Conservation (phyloP, 148 eudicot species). For the Vaccinium vitisidaea region DNA sequence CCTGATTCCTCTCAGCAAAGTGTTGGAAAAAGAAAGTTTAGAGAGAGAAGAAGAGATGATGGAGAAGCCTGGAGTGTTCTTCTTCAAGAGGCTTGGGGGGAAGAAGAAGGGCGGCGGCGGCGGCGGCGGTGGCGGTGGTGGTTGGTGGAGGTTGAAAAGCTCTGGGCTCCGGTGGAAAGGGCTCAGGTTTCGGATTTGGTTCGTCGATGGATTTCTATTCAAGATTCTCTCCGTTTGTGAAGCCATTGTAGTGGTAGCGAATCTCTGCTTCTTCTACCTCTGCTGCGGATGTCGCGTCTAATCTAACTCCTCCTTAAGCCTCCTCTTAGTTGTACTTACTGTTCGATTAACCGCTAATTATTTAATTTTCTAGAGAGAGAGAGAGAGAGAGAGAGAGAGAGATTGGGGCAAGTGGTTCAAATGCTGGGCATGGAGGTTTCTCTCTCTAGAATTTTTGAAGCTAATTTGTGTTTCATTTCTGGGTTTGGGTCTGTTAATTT, state of each 20-base stretch:
- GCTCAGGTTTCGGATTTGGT: constrained; percentile 28
- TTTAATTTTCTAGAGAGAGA: constrained; percentile 12
- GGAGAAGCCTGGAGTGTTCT: constrained; percentile 12
- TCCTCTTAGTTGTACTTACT: no score
- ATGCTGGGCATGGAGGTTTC: neutral
- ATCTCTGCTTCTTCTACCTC: constrained; percentile 58
- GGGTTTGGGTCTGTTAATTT: neutral
- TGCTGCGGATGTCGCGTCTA: constrained; percentile 58
- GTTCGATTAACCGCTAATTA: neutral
- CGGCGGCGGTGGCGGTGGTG: neutral
- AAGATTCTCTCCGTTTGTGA: constrained; percentile 48
- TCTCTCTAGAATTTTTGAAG: neutral
- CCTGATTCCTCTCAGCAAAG: neutral
- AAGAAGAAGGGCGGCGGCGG: constrained; percentile 14
- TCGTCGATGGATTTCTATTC: constrained; percentile 43
- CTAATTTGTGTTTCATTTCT: neutral
- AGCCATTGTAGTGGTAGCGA: constrained; percentile 44
- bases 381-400: neutral
- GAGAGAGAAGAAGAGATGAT: constrained; percentile 16
- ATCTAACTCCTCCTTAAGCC: neutral
- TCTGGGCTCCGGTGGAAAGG: constrained; percentile 40
- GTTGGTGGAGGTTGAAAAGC: constrained; percentile 34
- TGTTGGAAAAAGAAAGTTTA: neutral
- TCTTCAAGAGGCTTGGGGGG: constrained; percentile 32
- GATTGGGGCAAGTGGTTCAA: neutral